Percentiles rank a stretch among this genome's conserved stretches.
Evolutionary conservation across 2,329 filamentous ascomycete genomes (phyloP).

Genomic region (Diaporthe eres): DNA sequence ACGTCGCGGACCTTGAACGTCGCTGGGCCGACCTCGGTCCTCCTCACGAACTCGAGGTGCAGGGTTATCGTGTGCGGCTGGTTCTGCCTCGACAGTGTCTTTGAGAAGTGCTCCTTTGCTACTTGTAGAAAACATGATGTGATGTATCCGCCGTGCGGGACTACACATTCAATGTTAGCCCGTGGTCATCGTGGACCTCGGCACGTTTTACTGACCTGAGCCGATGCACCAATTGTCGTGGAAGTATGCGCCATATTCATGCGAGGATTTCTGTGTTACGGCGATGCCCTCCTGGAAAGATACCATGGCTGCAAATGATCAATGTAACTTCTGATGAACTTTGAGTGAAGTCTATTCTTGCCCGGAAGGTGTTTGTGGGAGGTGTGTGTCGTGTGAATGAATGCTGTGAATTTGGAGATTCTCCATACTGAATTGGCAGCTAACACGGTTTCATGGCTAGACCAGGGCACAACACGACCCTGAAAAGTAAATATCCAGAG

Average conservation of each 20-base stretch:
- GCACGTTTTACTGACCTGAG: slow-evolving; percentile 25
- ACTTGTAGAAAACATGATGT: slow-evolving; percentile 56
- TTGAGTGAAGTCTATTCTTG: not conserved
- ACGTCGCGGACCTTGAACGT: slow-evolving; percentile 57
- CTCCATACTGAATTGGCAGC: not conserved
- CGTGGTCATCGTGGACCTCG: not conserved
- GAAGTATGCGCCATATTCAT: slow-evolving; percentile 3
- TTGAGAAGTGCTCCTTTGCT: slow-evolving; percentile 53
- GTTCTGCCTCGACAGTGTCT: slow-evolving; percentile 40
- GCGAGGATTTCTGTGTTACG: slow-evolving; percentile 19
- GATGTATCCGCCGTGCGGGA: slow-evolving; percentile 64
- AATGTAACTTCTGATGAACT: not conserved
- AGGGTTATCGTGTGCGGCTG: slow-evolving; percentile 57
- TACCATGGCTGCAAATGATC: slow-evolving; percentile 2
- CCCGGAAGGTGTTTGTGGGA: not conserved
- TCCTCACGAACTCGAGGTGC: slow-evolving; percentile 58
- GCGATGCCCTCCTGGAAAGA: slow-evolving; percentile 7
- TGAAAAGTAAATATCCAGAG: not conserved
- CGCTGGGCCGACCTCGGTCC: slow-evolving; percentile 56
- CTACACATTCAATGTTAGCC: slow-evolving; percentile 42
- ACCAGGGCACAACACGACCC: not conserved
- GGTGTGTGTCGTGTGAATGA: not conserved
- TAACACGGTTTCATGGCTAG: slow-evolving; percentile 17
- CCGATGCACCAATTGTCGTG: slow-evolving; percentile 17
- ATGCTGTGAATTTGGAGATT: slow-evolving; percentile 1